These are phyloP conservation scores for Myxozyma melibiosi DNA, from an alignment of 805 yeast species.

Conservation along the genomic window DNA sequence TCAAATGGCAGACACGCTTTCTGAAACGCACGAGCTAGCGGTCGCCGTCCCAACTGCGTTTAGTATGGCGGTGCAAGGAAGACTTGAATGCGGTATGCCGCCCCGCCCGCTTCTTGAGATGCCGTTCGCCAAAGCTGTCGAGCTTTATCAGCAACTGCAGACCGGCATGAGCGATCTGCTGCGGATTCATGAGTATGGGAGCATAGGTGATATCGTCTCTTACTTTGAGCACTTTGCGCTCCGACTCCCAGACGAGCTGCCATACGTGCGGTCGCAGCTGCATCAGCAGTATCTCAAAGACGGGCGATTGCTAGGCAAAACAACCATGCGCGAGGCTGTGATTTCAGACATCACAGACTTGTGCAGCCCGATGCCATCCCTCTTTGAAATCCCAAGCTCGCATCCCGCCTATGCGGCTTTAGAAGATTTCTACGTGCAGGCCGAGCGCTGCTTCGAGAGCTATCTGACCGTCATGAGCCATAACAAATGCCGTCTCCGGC, in stretches of 20 bases:
- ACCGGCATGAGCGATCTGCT: constrained; percentile 3
- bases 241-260: constrained; percentile 19
- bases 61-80: constrained; percentile 29
- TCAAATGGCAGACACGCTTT: not conserved
- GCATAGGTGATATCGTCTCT: constrained; percentile 14
- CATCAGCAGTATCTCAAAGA: constrained; percentile 1
- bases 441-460: constrained; percentile 48
- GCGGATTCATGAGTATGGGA: constrained; percentile 6
- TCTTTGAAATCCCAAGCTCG: constrained; percentile 6
- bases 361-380: constrained; percentile 16
- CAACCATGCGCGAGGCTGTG: constrained; percentile 14
- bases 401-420: constrained; percentile 5
- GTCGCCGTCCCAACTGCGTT: constrained; percentile 18
- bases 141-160: not conserved
- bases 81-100: constrained; percentile 31
- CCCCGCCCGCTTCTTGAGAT: constrained; percentile 20
- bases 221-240: constrained; percentile 15
- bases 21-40: constrained; percentile 6
- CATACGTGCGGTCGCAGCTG: constrained; percentile 24
- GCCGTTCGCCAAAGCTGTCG: constrained; percentile 8
- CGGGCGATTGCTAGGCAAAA: constrained; percentile 10
- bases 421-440: constrained; percentile 17
- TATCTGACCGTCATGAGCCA: constrained; percentile 53
- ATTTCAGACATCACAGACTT: constrained; percentile 17
- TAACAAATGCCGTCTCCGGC: constrained; percentile 84